Base-by-base conservation (phyloP, 2,329 filamentous ascomycete species). In the Amauroascus niger region DNA sequence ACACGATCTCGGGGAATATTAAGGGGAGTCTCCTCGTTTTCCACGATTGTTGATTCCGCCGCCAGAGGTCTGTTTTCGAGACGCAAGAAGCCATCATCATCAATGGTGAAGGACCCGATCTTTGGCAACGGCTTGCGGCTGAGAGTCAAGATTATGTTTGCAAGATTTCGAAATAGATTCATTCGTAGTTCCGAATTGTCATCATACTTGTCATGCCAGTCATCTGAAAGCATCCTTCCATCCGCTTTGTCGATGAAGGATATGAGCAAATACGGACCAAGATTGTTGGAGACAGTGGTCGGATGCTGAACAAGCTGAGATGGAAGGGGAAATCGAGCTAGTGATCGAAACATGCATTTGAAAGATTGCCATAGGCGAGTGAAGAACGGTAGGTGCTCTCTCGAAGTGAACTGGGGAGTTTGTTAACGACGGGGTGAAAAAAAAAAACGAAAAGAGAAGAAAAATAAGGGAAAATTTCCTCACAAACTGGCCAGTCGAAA, bases 61-160 rank as follows among this genome's bases (percentile, higher is more conserved):
- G 61, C 61, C 3, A 66, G 52, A n/a, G 64, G 63, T 2, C 64
- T 60, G 43, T 63, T 65, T 22, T 50, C 54, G n/a, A 65, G 51
- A 13, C 35, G 49, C 16, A 66, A 39, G 37, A 55, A 56, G 9
- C 65, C 60, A 16, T 62, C 32, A 6, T 62, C 46, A 49, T 68
- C 57, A 16, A 71, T 60, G 11, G 58, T 60, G 14, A 64, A 60
- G 8, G 68, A 70, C 2, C 68, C 67, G 47, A 72, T 71, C 11
- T 60, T 58, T 11, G 63, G 63, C 9, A 67, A 48, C 26, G 65
- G 61, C 8, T 56, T 57, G 13, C 59, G 54, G 9, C 50, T 54
- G 5, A 63, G n/a, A 28, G 49, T 56, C 3, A 64, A 18, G 1
- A 63, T 53, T 32, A 64, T 60, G 0, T 53, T 54, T 18, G 59